Base-by-base conservation (phyloP, 148 eudicot species). In the Fagopyrum homotropicum region DNA sequence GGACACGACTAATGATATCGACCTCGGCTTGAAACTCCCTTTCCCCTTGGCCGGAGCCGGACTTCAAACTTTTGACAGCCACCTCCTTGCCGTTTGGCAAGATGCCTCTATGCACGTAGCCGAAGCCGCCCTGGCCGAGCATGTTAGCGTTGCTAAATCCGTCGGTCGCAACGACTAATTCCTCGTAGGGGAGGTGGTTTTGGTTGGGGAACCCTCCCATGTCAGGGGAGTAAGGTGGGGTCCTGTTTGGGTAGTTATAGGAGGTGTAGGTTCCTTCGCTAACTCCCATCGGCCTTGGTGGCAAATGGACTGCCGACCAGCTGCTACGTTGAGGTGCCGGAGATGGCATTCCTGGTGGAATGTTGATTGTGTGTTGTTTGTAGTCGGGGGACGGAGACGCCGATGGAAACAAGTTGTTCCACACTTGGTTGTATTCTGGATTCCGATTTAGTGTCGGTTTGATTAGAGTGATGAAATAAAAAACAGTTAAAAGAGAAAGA, bases 71-170 rank as follows among this genome's bases (percentile, higher is more conserved):
- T 80, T 90, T 93, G 6, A 93, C 91, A 0, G 98, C 98, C 9
- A 93, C 81, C 45, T 75, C 86, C 66, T 77, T 87, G 0, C 93
- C 91, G 61, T 80, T 81, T 3, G 96, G 82, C 75, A 93, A 61
- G 43, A 85, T 71, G 16, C 98, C 98, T 74, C 89, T 93, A 69
- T 93, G 89, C 16, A 87, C 91, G 17, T 47, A 85, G 50, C 98
- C 98, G 54, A 93, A 93, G 44, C 98, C 98, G 2, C 98, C 98
- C 74, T 93, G 98, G 4, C 98, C 98, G 49, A 93, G 59, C 81
- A 93, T 52, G 60, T 84, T 87, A 11, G 86, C 78, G 17, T 82
- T 77, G 54, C 90, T 82, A 35, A 93, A 93, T 45, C 91, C 91
- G 12, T 76, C 75, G 0, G 98, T 93, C 2, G 98, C 98, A 0